Evolutionary conservation across 495 filamentous ascomycete genomes (phyloP), one percentile per base, ranked within the genome.

Genomic region (Hypoxylon lienhwacheense): DNA sequence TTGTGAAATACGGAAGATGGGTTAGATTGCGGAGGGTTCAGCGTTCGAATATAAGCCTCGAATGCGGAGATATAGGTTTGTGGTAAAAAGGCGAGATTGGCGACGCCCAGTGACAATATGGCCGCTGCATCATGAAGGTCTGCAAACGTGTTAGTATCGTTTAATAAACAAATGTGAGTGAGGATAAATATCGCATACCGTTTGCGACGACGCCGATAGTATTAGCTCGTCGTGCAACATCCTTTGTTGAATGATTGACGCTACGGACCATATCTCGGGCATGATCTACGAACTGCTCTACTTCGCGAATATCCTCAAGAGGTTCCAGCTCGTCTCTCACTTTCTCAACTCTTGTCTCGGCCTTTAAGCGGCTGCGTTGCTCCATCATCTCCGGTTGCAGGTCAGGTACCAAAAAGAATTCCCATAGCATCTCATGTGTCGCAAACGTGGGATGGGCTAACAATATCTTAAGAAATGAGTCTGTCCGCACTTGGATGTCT

Each of bases 391-490:
- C 83, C 2, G 88, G 81, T 61, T 96, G 90, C 14, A 97, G 79
- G 48, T 99, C 95, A 1, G 95, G 95, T 11, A 97, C 92, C 1
- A 99, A 81, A 70, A 99, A 95, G 72, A 99, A 99, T 61, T 99
- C 95, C 95, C 95, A 99, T 5, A 99, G 76, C 79, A 97, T 88
- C 73, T 99, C 95, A 65, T 97, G 95, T 0, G 89, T 97, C 0
- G 90, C 83, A 67, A 99, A 97, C 4, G 93, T 97, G 2, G 95
- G 87, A 64, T 99, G 95, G 0, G 82, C 75, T 24, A 99, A 76
- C 16, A 99, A 77, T 5, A 90, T 87, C 35, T 87, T 86, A 48
- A 99, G 71, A 61, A 97, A 96, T 25, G 81, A 82, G 70, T 97
- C 90, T 5, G 96, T 82, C 21, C 86, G 85, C 35, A 91, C 71